Evolutionary conservation across 768 basidiomycete genomes (phyloP), one percentile per base, ranked within the genome.

Genomic region (Tylopilus subfusipes): DNA sequence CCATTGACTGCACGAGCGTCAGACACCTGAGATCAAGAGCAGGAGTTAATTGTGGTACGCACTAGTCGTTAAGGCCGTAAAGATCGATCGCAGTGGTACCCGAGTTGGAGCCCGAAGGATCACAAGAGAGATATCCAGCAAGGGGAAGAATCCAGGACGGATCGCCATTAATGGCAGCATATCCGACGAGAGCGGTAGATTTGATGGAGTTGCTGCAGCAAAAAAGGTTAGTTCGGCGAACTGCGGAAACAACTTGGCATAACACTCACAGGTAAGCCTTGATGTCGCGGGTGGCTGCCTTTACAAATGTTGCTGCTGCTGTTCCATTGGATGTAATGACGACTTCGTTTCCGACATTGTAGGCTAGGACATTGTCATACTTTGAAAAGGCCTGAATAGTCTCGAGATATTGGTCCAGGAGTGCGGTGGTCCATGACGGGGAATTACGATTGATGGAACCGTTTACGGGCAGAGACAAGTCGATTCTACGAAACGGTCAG

Each of bases 1-100:
- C 88, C 88, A 94, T 60, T 85, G 80, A 63, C 93, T 94, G 62
- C 45, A 70, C 46, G 42, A 52, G 16, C 50, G 43, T 54, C 42
- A 59, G 55, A 50, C 10, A 10, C 21, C 3, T 31, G n/a, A 29
- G 25, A 29, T 44, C 39, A n/a, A 42, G 19, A 34, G 4, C 12
- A 11, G 5, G 22, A 42, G 33, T 31, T 24, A 21, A 24, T 22
- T 47, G 10, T 14, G 50, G 45, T 39, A 76, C 89, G 33, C 62
- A 90, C 89, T 92, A 92, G 71, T 88, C 82, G 72, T 94, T 95
- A 48, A 95, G 72, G 34, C 94, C 94, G 60, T 84, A 96, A 12
- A 97, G 62, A 69, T 97, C 94, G 52, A 97, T 86, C 19, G 88
- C 71, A 14, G 82, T 81, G 9, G 76, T 67, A 51, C 78, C 85